phyloP scores from a whole-genome alignment of 1,284 basidiomycete genomes.

The Veloboletus limbatus region DNA sequence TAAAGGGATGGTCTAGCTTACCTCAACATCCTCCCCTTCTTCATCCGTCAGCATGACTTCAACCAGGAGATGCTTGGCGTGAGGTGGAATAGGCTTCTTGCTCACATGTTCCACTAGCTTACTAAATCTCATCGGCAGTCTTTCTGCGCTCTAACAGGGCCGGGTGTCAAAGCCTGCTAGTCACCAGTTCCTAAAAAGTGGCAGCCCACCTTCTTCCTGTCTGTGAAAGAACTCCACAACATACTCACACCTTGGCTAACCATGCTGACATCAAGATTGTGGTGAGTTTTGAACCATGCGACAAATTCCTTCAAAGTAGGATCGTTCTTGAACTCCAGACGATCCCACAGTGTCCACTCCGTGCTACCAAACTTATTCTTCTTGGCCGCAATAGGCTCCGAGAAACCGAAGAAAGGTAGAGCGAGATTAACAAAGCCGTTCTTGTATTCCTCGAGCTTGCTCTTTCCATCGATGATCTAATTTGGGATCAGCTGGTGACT shows the following conservation, averaged over 20 bases:
- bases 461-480: constrained; percentile 93
- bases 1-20: constrained; percentile 28
- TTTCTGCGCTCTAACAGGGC: constrained; percentile 74
- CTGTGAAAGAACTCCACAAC: constrained; percentile 94
- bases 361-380: constrained; percentile 85
- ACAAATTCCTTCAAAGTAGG: constrained; percentile 88
- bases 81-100: constrained; percentile 85
- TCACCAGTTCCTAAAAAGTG: neutral
- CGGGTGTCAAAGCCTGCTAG: constrained; percentile 6
- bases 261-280: constrained; percentile 92
- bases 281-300: constrained; percentile 79
- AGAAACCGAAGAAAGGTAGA: constrained; percentile 98
- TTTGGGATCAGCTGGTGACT: constrained; percentile 4
- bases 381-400: constrained; percentile 91
- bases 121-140: constrained; percentile 86
- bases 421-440: constrained; percentile 99
- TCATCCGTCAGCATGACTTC: constrained; percentile 95
- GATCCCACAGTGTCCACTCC: constrained; percentile 99
- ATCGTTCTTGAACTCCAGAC: constrained; percentile 90
- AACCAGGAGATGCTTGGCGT: constrained; percentile 81
- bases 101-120: constrained; percentile 91
- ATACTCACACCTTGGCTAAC: constrained; percentile 96
- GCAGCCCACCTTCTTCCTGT: constrained; percentile 77
- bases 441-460: constrained; percentile 92
- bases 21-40: constrained; percentile 86